These are phyloP conservation scores for Verticillium nubilum DNA, from an alignment of 2,329 filamentous ascomycete genomes.

Conservation along the genomic window DNA sequence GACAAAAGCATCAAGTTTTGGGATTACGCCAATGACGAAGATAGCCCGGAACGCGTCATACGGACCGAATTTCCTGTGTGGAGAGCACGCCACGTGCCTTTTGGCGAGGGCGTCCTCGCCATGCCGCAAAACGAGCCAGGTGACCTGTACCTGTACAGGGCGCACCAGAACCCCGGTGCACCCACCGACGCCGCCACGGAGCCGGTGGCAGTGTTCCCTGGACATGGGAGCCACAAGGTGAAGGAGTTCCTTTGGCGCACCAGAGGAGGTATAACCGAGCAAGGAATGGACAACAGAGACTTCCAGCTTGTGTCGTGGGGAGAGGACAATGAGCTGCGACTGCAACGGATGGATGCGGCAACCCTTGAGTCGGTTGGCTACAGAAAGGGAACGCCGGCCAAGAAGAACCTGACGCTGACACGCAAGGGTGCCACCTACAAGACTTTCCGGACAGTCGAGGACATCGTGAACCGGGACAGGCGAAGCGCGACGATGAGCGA, in stretches of 20 bases:
- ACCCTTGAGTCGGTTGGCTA: constrained; percentile 67
- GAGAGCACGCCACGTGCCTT: constrained; percentile 87
- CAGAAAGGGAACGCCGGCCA: constrained; percentile 60
- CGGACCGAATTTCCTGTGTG: constrained; percentile 81
- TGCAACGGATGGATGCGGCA: constrained; percentile 66
- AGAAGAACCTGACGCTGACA: constrained; percentile 64
- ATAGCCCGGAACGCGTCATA: constrained; percentile 70
- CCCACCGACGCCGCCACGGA: constrained; percentile 37
- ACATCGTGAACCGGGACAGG: constrained; percentile 50
- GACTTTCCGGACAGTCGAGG: constrained; percentile 72
- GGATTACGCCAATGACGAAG: constrained; percentile 63
- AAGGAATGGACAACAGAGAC: constrained; percentile 74
- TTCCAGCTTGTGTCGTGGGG: constrained; percentile 95
- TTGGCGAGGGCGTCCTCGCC: constrained; percentile 77
- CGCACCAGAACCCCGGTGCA: constrained; percentile 40
- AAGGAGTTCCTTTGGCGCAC: constrained; percentile 91
- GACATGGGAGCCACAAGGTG: constrained; percentile 62
- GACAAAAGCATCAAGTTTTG: constrained; percentile 93
- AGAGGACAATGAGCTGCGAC: constrained; percentile 72
- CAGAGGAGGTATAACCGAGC: constrained; percentile 60
- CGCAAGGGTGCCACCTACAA: constrained; percentile 81
- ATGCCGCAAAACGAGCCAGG: constrained; percentile 91
- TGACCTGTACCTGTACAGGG: constrained; percentile 79
- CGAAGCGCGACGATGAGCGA: constrained; percentile 58
- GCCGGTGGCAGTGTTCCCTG: constrained; percentile 53